A percentile compares a stretch with the other conserved stretches of the same genome.
phyloP scores from a whole-genome alignment of 2,329 filamentous ascomycete genomes.

The Boeremia lycopersici region DNA sequence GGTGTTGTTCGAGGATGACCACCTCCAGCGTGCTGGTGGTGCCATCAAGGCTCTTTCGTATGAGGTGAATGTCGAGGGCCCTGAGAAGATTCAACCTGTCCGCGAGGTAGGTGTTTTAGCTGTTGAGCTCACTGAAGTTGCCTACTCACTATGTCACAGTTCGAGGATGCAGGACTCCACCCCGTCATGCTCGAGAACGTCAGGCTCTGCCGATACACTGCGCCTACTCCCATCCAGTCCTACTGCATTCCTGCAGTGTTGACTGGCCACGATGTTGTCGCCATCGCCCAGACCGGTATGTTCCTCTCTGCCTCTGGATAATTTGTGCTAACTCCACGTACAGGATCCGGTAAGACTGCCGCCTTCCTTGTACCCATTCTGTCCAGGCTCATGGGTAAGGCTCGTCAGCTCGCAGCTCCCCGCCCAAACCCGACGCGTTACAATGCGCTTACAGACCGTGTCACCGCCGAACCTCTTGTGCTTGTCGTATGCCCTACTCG shows the following conservation, averaged over 20 bases:
- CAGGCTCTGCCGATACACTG: slow-evolving; percentile 69
- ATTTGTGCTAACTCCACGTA: slow-evolving; percentile 3
- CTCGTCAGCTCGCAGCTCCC: slow-evolving; percentile 80
- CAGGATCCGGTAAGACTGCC: slow-evolving; percentile 95
- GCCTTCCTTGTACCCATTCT: slow-evolving; percentile 89
- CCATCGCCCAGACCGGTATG: slow-evolving; percentile 89
- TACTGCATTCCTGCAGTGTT: slow-evolving; percentile 83
- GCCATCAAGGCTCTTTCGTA: slow-evolving; percentile 68
- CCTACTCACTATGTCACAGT: slow-evolving; percentile 49
- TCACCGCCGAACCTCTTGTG: slow-evolving; percentile 85
- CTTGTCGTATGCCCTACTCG: slow-evolving; percentile 85
- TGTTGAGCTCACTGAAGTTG: background rate
- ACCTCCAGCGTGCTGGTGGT: slow-evolving; percentile 61
- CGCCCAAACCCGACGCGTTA: slow-evolving; percentile 70
- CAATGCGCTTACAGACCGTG: slow-evolving; percentile 55
- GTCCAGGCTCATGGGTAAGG: slow-evolving; percentile 94
- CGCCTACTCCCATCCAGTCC: slow-evolving; percentile 85
- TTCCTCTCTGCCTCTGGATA: slow-evolving; percentile 8
- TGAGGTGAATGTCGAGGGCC: slow-evolving; percentile 58
- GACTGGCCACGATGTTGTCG: slow-evolving; percentile 80
- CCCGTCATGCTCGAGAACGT: slow-evolving; percentile 83
- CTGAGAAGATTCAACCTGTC: slow-evolving; percentile 55
- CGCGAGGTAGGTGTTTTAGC: slow-evolving; percentile 51
- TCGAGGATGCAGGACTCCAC: slow-evolving; percentile 81
- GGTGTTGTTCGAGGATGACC: slow-evolving; percentile 70